Conservation (phyloP, 2,329 filamentous ascomycete genomes). For the Dothistroma pini region DNA sequence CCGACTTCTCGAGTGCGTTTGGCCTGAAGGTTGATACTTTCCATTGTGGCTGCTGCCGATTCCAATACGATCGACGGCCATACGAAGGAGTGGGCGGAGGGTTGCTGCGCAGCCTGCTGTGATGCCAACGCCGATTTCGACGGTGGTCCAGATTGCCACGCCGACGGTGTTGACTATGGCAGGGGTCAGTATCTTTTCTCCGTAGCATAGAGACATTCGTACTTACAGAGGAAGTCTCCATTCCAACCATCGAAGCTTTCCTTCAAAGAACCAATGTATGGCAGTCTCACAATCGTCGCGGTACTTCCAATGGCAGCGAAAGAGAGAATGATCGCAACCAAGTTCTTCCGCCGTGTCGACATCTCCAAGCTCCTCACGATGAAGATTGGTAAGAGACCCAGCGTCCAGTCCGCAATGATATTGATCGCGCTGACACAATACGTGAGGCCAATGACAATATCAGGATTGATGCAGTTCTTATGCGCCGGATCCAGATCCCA, state of each 20-base stretch:
- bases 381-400: constrained; percentile 41
- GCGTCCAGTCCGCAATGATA: constrained; percentile 41
- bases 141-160: constrained; percentile 34
- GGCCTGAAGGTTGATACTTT: constrained; percentile 4
- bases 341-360: constrained; percentile 36
- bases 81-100: constrained; percentile 47
- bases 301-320: constrained; percentile 51
- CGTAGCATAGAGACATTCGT: background rate
- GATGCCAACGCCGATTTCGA: constrained; percentile 35
- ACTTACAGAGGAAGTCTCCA: constrained; percentile 43
- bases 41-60: constrained; percentile 13
- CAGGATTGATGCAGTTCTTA: constrained; percentile 41
- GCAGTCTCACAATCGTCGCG: constrained; percentile 47
- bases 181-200: constrained; percentile 2
- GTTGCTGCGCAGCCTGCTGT: constrained; percentile 48
- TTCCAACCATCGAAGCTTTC: constrained; percentile 31
- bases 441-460: constrained; percentile 46
- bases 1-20: constrained; percentile 8
- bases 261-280: constrained; percentile 39
- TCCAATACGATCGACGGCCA: constrained; percentile 17
- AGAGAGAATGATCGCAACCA: constrained; percentile 39
- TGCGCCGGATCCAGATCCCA: constrained; percentile 45
- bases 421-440: constrained; percentile 36
- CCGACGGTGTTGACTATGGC: constrained; percentile 40
- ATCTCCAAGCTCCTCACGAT: constrained; percentile 43